These are phyloP conservation scores for Geoglossum glabrum DNA, from an alignment of 495 filamentous ascomycete genomes.

Conservation along the genomic window DNA sequence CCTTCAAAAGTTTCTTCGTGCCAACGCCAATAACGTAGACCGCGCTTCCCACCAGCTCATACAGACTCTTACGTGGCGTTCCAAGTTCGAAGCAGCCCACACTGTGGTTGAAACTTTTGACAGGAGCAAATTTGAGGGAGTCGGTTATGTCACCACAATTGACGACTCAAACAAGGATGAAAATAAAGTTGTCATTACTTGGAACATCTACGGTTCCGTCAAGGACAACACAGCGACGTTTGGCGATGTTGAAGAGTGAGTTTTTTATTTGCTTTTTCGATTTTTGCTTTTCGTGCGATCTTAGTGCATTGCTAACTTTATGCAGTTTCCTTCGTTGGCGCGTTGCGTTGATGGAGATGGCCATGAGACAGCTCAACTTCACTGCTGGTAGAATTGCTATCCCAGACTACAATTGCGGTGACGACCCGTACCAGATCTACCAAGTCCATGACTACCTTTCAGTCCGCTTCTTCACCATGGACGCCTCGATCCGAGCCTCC, in stretches of 20 bases:
- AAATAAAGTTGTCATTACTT: conserved; percentile 33
- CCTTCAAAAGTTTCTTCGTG: conserved; percentile 77
- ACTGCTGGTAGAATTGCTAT: conserved; percentile 45
- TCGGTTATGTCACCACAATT: conserved; percentile 33
- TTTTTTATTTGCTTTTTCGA: no score
- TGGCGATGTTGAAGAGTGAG: conserved; percentile 56
- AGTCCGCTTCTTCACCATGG: conserved; percentile 59
- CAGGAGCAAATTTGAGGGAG: conserved; percentile 32
- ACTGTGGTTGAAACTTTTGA: conserved; percentile 22
- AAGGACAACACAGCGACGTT: conserved; percentile 56
- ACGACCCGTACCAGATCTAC: conserved; percentile 68
- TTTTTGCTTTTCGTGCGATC: conserved; percentile 4
- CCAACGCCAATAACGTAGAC: conserved; percentile 54
- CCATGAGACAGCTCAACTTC: conserved; percentile 48
- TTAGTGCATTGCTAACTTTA: not conserved
- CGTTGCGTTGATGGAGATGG: conserved; percentile 67
- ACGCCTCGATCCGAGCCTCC: conserved; percentile 45
- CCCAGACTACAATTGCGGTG: conserved; percentile 36
- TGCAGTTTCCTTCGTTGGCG: conserved; percentile 67
- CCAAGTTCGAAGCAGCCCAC: conserved; percentile 31
- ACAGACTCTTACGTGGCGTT: conserved; percentile 64
- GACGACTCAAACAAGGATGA: conserved; percentile 24
- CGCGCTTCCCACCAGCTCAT: conserved; percentile 55
- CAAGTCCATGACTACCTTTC: conserved; percentile 83
- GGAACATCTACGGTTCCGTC: conserved; percentile 73